Evolutionary conservation across 2,329 filamentous ascomycete species (phyloP).

Genomic region (Epichloe glyceriae): DNA sequence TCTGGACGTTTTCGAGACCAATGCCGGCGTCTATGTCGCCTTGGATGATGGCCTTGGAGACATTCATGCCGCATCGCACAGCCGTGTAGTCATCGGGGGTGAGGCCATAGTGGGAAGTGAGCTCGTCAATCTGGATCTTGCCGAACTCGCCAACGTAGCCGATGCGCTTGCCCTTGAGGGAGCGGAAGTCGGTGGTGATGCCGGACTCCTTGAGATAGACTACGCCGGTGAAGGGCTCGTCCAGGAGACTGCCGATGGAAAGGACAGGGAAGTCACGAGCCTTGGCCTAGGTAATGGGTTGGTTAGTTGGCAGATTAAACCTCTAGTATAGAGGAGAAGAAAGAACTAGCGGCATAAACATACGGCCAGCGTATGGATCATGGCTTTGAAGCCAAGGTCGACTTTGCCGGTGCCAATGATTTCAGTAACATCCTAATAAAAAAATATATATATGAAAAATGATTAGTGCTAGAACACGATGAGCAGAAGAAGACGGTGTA

Average conservation of each 20-base stretch:
- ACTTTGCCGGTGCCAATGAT: slow-evolving; percentile 67
- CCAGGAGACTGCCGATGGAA: slow-evolving; percentile 62
- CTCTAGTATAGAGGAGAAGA: neutral
- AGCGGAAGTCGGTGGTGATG: slow-evolving; percentile 62
- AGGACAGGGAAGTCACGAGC: slow-evolving; percentile 60
- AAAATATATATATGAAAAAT: neutral
- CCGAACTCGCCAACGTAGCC: slow-evolving; percentile 73
- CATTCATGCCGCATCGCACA: slow-evolving; percentile 70
- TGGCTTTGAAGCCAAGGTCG: slow-evolving; percentile 70
- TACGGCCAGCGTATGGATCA: slow-evolving; percentile 70
- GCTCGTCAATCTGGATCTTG: slow-evolving; percentile 74
- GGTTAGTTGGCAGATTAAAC: too few relatives aligned
- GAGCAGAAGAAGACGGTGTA: neutral
- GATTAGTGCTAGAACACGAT: neutral
- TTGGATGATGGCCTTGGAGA: slow-evolving; percentile 61
- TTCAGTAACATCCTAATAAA: slow-evolving; percentile 57
- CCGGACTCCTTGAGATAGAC: slow-evolving; percentile 64
- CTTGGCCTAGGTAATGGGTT: slow-evolving; percentile 41
- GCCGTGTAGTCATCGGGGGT: slow-evolving; percentile 60
- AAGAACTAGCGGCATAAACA: slow-evolving; percentile 7
- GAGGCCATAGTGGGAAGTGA: slow-evolving; percentile 68
- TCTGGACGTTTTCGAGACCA: slow-evolving; percentile 70
- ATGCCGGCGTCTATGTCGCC: slow-evolving; percentile 63
- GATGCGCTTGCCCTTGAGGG: slow-evolving; percentile 63
- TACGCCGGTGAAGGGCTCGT: slow-evolving; percentile 69